Base-by-base conservation (phyloP, 331 rosid genomes). In the Saraca asoca region DNA sequence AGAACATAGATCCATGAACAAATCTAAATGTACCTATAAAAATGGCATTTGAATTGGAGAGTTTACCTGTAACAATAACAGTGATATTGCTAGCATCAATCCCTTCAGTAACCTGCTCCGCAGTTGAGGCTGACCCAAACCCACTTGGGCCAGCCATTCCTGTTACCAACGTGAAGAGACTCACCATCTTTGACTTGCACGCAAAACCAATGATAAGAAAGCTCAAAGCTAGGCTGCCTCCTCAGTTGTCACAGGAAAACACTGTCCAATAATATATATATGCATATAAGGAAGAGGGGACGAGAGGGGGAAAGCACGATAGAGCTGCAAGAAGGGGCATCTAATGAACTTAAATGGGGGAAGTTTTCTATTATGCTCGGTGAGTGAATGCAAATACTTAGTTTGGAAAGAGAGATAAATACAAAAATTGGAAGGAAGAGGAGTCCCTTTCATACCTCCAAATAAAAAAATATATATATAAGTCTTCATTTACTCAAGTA, bases 101-200 rank as follows among this genome's bases (percentile, higher is more conserved):
- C 66, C 95, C 96, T 33, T 79, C 18, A 0, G 95, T 85, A 42
- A 87, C 95, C 37, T 87, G 79, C 64, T 87, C 90, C 2, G 98
- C 98, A 9, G 97, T 90, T 7, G 97, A 85, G 54, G 95, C 82
- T 51, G 98, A 93, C 66, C 97, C 98, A 72, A 90, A 90, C 7
- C 98, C 98, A 66, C 91, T 93, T 10, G 73, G 75, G 11, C 98
- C 97, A 4, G 69, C 55, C 78, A 39, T 78, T 45, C 98, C 98
- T 5, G 95, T 87, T 0, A 88, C 46, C 58, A 81, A 66, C 0
- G 97, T 84, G 29, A 89, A 20, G 42, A 82, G 62, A 0, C 86
- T 79, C 84, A 85, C 73, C 85, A 80, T 80, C 2, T 0, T 52
- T 24, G 31, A 24, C 31, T 24, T 24, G 31, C 31, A 61, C 58